Percentiles rank a stretch among this genome's conserved stretches.
Evolutionary conservation across 2,329 filamentous ascomycete genomes (phyloP).

Genomic region (Penicillium sclerotiorum): DNA sequence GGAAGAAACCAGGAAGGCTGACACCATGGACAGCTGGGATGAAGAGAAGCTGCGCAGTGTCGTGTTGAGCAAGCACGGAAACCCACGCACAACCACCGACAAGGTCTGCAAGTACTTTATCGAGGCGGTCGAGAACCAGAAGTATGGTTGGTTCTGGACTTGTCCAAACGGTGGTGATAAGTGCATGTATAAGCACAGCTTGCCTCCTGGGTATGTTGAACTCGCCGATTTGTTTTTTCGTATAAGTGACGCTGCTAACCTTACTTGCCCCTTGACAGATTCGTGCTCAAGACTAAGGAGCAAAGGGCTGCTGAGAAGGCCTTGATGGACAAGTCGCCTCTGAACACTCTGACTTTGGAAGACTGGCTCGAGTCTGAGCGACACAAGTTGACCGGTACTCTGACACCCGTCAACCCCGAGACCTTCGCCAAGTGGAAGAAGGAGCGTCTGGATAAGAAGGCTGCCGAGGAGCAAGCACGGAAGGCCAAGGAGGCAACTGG

Average conservation of each 20-base stretch:
- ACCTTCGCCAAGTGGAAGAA: slow-evolving; percentile 97
- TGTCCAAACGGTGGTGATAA: slow-evolving; percentile 96
- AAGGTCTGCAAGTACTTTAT: slow-evolving; percentile 99
- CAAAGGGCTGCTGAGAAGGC: slow-evolving; percentile 95
- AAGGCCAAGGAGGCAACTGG: slow-evolving; percentile 95
- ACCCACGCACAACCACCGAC: slow-evolving; percentile 91
- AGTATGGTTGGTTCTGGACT: slow-evolving; percentile 99
- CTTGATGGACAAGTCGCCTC: slow-evolving; percentile 89
- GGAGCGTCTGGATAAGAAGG: slow-evolving; percentile 91
- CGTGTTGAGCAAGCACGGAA: slow-evolving; percentile 94
- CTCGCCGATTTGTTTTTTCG: neutral
- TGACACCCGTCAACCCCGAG: slow-evolving; percentile 93
- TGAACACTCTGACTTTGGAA: slow-evolving; percentile 92
- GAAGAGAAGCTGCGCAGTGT: slow-evolving; percentile 92
- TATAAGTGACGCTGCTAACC: neutral
- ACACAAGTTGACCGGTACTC: slow-evolving; percentile 86
- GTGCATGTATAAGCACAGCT: slow-evolving; percentile 97
- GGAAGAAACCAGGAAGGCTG: slow-evolving; percentile 74
- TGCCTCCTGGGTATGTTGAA: slow-evolving; percentile 83
- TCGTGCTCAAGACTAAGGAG: slow-evolving; percentile 96
- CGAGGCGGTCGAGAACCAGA: slow-evolving; percentile 94
- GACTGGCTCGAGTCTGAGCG: slow-evolving; percentile 96
- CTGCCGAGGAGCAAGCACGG: slow-evolving; percentile 85
- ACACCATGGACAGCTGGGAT: slow-evolving; percentile 96
- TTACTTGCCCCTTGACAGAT: slow-evolving; percentile 56